Evolutionary conservation across 208 protist species (phyloP).

Genomic region (Blastocrithidia nonstop): DNA sequence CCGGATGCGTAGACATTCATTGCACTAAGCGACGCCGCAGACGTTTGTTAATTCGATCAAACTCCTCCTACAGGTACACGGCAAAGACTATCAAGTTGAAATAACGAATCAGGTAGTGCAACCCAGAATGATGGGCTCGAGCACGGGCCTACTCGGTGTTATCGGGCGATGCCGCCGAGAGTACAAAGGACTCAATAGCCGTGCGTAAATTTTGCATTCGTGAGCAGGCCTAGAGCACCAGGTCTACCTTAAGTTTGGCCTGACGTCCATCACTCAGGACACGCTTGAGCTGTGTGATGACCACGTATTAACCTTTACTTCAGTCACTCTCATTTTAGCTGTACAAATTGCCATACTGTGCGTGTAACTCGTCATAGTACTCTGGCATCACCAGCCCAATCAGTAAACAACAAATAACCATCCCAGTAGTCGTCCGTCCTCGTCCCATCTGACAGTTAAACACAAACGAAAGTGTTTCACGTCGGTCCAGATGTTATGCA

Average conservation of each 20-base stretch:
- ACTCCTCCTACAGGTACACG: slow-evolving; percentile 76
- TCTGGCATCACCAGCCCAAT: slow-evolving; percentile 68
- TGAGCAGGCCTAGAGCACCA: slow-evolving; percentile 74
- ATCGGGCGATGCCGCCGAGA: slow-evolving; percentile 51
- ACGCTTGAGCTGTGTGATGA: slow-evolving; percentile 69
- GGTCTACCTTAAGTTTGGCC: slow-evolving; percentile 62
- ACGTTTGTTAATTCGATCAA: slow-evolving; percentile 31
- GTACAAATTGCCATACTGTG: slow-evolving; percentile 48
- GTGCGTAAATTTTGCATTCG: slow-evolving; percentile 81
- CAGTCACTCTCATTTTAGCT: slow-evolving; percentile 24
- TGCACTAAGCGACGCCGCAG: slow-evolving; percentile 38
- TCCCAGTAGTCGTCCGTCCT: slow-evolving; percentile 77
- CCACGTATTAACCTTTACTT: slow-evolving; percentile 49
- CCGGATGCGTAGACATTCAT: slow-evolving; percentile 50
- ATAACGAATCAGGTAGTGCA: slow-evolving; percentile 78
- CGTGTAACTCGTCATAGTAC: slow-evolving; percentile 78
- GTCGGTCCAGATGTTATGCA: slow-evolving; percentile 42
- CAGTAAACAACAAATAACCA: slow-evolving; percentile 78
- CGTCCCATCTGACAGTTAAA: slow-evolving; percentile 87
- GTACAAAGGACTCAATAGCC: slow-evolving; percentile 63
- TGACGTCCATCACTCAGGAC: slow-evolving; percentile 42
- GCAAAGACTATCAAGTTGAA: slow-evolving; percentile 80
- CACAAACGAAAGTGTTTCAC: slow-evolving; percentile 73
- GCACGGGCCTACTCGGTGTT: slow-evolving; percentile 49
- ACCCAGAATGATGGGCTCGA: slow-evolving; percentile 65